Conservation (phyloP, 2,329 filamentous ascomycete species). For the Didymella sp. region DNA sequence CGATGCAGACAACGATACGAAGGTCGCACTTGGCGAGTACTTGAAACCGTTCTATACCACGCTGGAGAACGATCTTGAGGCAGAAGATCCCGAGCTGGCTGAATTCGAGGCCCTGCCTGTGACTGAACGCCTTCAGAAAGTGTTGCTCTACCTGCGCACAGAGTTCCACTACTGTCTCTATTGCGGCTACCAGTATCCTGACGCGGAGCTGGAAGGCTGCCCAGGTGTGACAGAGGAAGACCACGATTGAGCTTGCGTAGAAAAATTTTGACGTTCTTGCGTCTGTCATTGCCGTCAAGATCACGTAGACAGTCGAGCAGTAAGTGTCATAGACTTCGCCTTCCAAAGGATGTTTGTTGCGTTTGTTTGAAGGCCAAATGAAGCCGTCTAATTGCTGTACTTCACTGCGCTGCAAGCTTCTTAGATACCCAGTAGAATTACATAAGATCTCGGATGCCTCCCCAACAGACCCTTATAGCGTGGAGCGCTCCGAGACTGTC, state of each 20-base stretch:
- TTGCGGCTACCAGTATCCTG: conserved; percentile 86
- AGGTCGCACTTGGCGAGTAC: conserved; percentile 69
- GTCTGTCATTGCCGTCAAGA: not conserved
- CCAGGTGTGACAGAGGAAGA: conserved; percentile 89
- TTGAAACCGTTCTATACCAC: conserved; percentile 57
- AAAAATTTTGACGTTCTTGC: not conserved
- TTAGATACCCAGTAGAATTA: conserved; percentile 7
- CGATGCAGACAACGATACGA: conserved; percentile 76
- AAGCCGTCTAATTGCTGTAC: not conserved
- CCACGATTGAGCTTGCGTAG: conserved; percentile 60
- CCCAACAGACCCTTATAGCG: not conserved
- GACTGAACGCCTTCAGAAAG: conserved; percentile 68
- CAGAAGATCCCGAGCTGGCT: conserved; percentile 80
- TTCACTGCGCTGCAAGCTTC: not conserved
- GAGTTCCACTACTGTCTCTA: conserved; percentile 89
- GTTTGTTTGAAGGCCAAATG: not conserved
- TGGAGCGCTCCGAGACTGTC: too few species aligned
- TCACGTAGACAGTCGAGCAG: not conserved
- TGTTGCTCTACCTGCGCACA: conserved; percentile 74
- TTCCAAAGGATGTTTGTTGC: not conserved
- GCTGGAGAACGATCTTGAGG: conserved; percentile 73
- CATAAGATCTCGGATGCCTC: not conserved
- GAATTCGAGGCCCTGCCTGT: conserved; percentile 75
- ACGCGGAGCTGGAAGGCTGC: conserved; percentile 81
- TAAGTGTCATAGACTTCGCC: conserved; percentile 6